A percentile compares a stretch with the other conserved stretches of the same genome.
phyloP scores from a whole-genome alignment of 139 green algal species.

The Picochlorum sp. region DNA sequence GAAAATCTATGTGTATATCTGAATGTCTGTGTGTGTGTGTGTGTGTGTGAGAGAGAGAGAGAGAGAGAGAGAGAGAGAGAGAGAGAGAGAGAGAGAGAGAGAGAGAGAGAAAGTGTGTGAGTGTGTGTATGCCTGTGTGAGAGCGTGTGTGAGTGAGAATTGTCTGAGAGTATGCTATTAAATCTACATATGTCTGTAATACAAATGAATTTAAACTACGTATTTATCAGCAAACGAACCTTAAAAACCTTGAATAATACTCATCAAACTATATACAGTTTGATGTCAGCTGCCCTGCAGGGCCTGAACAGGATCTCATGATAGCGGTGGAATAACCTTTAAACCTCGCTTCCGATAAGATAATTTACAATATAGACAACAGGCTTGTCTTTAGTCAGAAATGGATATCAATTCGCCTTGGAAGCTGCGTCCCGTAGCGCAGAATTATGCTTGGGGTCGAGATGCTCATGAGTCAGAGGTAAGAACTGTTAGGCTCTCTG shows the following conservation, averaged over 20 bases:
- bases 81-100: neutral
- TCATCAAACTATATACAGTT: too few relatives aligned
- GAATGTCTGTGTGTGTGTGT: neutral
- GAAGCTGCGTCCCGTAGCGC: neutral
- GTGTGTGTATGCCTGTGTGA: neutral
- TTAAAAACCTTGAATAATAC: too few relatives aligned
- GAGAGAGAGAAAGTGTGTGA: neutral
- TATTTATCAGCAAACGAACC: too few relatives aligned
- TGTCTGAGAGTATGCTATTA: neutral
- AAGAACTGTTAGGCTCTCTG: neutral
- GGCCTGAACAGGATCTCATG: too few relatives aligned
- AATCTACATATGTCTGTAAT: too few relatives aligned
- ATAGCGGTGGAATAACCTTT: too few relatives aligned
- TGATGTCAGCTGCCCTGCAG: too few relatives aligned
- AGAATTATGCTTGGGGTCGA: slow-evolving; percentile 8
- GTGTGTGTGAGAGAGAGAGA: neutral
- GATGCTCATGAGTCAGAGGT: slow-evolving; percentile 2
- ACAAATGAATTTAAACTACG: too few relatives aligned
- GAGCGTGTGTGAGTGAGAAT: neutral
- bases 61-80: neutral
- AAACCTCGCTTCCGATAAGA: too few relatives aligned
- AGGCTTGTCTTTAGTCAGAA: too few relatives aligned
- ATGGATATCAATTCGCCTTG: neutral
- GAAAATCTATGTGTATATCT: too few relatives aligned
- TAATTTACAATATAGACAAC: too few relatives aligned